A percentile compares a stretch with the other conserved stretches of the same genome.
Conservation (phyloP, 257 asterid species). For the Eustoma russellianum region DNA sequence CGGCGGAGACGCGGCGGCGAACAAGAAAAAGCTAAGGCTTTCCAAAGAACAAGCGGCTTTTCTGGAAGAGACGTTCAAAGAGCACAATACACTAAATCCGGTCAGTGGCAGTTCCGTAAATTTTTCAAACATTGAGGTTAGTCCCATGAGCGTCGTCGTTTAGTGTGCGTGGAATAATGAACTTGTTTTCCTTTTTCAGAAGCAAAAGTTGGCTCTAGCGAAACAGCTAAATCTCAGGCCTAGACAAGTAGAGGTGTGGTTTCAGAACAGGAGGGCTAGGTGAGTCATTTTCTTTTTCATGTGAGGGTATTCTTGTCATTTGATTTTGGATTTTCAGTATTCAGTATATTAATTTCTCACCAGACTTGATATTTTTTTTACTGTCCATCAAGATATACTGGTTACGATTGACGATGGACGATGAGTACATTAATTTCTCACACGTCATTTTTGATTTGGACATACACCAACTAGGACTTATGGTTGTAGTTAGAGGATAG, state of each 20-base stretch:
- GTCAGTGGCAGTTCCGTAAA: conserved; percentile 38
- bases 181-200: conserved; percentile 26
- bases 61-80: conserved; percentile 90
- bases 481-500: too few species aligned
- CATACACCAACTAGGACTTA: too few species aligned
- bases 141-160: conserved; percentile 2
- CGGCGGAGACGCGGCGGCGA: conserved; percentile 70
- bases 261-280: conserved; percentile 99
- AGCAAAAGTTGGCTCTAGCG: conserved; percentile 82
- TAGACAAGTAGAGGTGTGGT: conserved; percentile 98
- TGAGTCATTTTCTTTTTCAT: conserved; percentile 18
- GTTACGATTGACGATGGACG: too few species aligned
- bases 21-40: conserved; percentile 84
- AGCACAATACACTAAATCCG: conserved; percentile 82
- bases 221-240: conserved; percentile 77
- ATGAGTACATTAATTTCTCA: too few species aligned
- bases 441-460: too few species aligned
- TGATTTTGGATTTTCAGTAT: background rate
- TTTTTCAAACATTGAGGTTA: conserved; percentile 9
- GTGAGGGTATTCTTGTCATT: conserved; percentile 29
- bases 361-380: too few species aligned
- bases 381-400: too few species aligned
- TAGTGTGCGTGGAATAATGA: too few species aligned
- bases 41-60: conserved; percentile 89
- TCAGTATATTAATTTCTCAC: too few species aligned